These are phyloP conservation scores for Fusarium nematophilum DNA, from an alignment of 2,329 filamentous ascomycete genomes.

Conservation along the genomic window DNA sequence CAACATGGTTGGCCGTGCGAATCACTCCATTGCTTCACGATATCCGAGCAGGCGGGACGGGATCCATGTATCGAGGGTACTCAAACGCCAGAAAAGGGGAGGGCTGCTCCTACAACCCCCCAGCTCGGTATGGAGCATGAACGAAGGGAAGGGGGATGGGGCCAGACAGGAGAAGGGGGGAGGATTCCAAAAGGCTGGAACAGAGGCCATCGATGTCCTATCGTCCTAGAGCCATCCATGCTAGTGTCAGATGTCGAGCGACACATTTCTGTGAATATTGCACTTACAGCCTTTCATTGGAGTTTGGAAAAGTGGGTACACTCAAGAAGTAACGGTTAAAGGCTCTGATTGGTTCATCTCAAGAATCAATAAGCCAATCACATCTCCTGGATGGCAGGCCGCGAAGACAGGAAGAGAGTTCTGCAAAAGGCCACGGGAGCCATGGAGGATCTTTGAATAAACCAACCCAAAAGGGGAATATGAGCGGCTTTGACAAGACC, in stretches of 20 bases:
- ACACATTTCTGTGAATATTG: conserved; percentile 49
- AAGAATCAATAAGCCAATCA: conserved; percentile 18
- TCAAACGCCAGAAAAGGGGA: conserved; percentile 38
- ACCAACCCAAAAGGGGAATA: conserved; percentile 42
- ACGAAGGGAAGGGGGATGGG: conserved; percentile 23
- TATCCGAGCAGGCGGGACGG: conserved; percentile 37
- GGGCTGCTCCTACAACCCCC: conserved; percentile 25
- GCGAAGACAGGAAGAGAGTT: conserved; percentile 24
- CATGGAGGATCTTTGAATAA: too few species aligned
- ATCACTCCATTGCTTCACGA: conserved; percentile 26
- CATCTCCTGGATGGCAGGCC: conserved; percentile 29
- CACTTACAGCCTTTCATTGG: conserved; percentile 48
- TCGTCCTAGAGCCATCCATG: conserved; percentile 40
- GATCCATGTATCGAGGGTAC: conserved; percentile 36
- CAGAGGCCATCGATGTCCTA: conserved; percentile 39
- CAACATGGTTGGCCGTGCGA: conserved; percentile 46
- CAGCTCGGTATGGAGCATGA: conserved; percentile 24
- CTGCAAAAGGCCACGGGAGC: conserved; percentile 38
- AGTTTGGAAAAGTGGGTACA: conserved; percentile 26
- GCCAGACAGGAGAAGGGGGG: conserved; percentile 29
- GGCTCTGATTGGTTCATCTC: conserved; percentile 33
- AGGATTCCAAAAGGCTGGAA: conserved; percentile 35
- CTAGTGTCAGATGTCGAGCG: conserved; percentile 48
- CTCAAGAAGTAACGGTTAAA: too few species aligned
- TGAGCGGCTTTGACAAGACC: conserved; percentile 40